Conservation (phyloP, 1,139 yeast species). For the Saccharomyces hybrid region DNA sequence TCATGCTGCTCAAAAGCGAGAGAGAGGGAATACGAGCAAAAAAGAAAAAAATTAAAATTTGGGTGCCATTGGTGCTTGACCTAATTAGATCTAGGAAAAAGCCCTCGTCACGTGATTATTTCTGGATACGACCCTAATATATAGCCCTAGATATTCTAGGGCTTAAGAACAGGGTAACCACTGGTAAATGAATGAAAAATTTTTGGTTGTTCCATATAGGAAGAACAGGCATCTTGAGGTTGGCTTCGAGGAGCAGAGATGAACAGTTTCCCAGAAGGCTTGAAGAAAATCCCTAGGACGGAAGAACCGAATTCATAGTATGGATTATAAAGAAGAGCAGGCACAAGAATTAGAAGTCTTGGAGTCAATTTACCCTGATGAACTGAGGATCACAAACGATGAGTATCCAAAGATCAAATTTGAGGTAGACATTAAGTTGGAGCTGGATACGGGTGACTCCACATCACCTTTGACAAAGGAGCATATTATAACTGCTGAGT, state of each 20-base stretch:
- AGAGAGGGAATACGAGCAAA: not conserved
- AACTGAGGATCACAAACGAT: slow-evolving; percentile 37
- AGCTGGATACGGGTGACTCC: slow-evolving; percentile 37
- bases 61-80: not conserved
- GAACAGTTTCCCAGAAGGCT: too few relatives aligned
- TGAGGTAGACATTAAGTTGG: slow-evolving; percentile 31
- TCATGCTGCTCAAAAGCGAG: not conserved
- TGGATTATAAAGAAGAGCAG: slow-evolving; percentile 74
- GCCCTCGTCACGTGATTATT: too few relatives aligned
- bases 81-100: too few relatives aligned
- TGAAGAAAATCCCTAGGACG: not conserved
- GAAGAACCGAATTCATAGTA: slow-evolving; percentile 19
- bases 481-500: slow-evolving; percentile 19
- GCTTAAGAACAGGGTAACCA: too few relatives aligned
- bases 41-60: not conserved
- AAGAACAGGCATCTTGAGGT: too few relatives aligned
- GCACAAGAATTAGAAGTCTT: slow-evolving; percentile 73
- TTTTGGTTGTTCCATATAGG: too few relatives aligned
- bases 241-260: too few relatives aligned
- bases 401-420: slow-evolving; percentile 28
- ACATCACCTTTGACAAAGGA: slow-evolving; percentile 37
- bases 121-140: not conserved
- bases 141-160: too few relatives aligned
- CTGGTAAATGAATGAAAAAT: too few relatives aligned
- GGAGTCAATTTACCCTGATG: slow-evolving; percentile 90